phyloP scores from a whole-genome alignment of 805 yeast genomes.

The Metschnikowia lachancei region DNA sequence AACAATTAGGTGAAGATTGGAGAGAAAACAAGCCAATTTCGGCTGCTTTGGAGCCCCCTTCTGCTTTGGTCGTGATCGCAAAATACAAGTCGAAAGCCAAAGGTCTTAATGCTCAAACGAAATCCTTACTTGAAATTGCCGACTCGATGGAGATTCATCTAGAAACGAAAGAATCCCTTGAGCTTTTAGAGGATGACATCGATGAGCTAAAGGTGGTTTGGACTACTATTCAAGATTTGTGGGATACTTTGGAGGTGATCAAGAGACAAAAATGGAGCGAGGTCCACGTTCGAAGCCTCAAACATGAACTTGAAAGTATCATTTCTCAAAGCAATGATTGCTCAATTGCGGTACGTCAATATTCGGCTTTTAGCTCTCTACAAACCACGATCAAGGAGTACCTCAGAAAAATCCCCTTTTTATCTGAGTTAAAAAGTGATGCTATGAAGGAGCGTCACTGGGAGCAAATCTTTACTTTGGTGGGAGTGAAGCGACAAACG shows the following conservation, averaged over 20 bases:
- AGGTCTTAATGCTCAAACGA: slow-evolving; percentile 5
- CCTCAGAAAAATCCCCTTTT: slow-evolving; percentile 35
- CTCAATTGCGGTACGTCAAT: slow-evolving; percentile 61
- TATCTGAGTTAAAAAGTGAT: slow-evolving; percentile 52
- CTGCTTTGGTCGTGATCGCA: slow-evolving; percentile 42
- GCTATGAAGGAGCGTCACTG: slow-evolving; percentile 68
- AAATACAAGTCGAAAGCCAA: slow-evolving; percentile 30
- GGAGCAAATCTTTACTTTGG: slow-evolving; percentile 42
- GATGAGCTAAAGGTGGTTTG: slow-evolving; percentile 59
- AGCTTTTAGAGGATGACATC: slow-evolving; percentile 46
- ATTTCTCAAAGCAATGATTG: slow-evolving; percentile 45
- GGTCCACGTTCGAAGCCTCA: slow-evolving; percentile 43
- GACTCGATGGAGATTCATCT: slow-evolving; percentile 33
- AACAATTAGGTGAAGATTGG: slow-evolving; percentile 47
- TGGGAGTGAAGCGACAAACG: slow-evolving; percentile 25
- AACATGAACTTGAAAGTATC: slow-evolving; percentile 51
- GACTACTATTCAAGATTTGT: slow-evolving; percentile 54
- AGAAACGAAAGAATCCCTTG: slow-evolving; percentile 26
- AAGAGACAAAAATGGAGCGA: slow-evolving; percentile 48
- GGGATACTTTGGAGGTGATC: slow-evolving; percentile 45
- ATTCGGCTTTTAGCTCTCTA: slow-evolving; percentile 64
- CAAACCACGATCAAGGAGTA: slow-evolving; percentile 44
- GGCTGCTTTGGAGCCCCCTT: slow-evolving; percentile 38
- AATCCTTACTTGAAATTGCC: slow-evolving; percentile 20
- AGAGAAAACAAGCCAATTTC: slow-evolving; percentile 44